Percentiles rank a stretch among this genome's conserved stretches.
Conservation (phyloP, 441 rosid genomes). For the Populus tomentosa region DNA sequence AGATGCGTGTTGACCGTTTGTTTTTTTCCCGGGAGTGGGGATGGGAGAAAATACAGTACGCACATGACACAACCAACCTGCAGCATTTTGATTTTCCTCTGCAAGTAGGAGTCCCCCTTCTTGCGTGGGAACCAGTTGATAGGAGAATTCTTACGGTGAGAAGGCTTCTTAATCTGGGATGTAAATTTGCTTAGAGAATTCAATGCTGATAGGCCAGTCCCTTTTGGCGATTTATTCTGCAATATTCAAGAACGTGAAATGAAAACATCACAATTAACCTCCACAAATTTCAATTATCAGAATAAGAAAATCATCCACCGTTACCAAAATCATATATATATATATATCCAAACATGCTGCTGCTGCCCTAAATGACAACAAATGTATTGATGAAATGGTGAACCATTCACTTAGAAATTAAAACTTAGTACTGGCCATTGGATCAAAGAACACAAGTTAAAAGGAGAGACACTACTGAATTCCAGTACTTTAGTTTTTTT, state of each 20-base stretch:
- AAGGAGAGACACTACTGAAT: not conserved
- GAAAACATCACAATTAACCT: not conserved
- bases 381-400: not conserved
- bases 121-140: conserved; percentile 81
- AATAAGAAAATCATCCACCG: not conserved
- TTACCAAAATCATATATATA: not conserved
- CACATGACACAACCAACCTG: conserved; percentile 44
- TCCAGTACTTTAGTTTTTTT: not conserved
- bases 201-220: conserved; percentile 39
- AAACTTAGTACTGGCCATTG: not conserved
- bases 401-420: not conserved
- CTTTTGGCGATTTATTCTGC: conserved; percentile 64
- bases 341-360: not conserved
- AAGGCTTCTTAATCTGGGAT: conserved; percentile 73
- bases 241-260: conserved; percentile 10
- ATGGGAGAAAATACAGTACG: not conserved
- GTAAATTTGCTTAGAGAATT: conserved; percentile 52
- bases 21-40: not conserved
- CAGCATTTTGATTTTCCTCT: conserved; percentile 78
- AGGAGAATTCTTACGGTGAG: conserved; percentile 74
- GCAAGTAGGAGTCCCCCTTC: conserved; percentile 73
- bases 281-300: not conserved
- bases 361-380: not conserved
- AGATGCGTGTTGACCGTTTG: not conserved
- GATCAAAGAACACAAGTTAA: not conserved